phyloP scores from a whole-genome alignment of 106 monocot genomes.

The Alisma plantagoaquatica region DNA sequence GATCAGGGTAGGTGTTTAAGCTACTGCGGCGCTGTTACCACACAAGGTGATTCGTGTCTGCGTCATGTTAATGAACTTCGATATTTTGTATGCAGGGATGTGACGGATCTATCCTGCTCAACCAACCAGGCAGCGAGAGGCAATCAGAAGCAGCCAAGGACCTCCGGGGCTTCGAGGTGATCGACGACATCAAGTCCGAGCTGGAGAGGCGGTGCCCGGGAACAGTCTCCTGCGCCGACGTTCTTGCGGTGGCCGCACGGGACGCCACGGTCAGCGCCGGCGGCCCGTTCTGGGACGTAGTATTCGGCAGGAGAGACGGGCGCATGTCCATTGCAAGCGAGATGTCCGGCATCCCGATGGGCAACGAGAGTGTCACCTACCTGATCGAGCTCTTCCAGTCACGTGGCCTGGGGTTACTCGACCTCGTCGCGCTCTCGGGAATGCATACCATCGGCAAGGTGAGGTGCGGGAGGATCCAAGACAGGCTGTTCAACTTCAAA shows the following conservation, averaged over 20 bases:
- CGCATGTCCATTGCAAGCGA: constrained; percentile 26
- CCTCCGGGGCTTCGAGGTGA: constrained; percentile 59
- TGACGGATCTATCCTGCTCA: constrained; percentile 51
- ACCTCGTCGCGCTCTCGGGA: constrained; percentile 67
- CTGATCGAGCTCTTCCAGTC: constrained; percentile 80
- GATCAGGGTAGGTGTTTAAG: constrained; percentile 26
- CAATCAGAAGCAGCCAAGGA: constrained; percentile 19
- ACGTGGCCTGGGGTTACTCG: constrained; percentile 43
- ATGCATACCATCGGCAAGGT: constrained; percentile 71
- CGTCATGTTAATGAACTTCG: not conserved
- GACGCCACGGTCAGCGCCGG: constrained; percentile 49
- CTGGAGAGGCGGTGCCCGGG: constrained; percentile 40
- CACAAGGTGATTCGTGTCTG: not conserved
- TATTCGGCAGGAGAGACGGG: constrained; percentile 69
- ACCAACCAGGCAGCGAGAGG: constrained; percentile 40
- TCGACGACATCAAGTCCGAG: constrained; percentile 51
- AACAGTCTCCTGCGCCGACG: constrained; percentile 51
- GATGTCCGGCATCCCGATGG: constrained; percentile 40
- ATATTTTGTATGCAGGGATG: constrained; percentile 32
- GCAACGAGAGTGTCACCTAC: constrained; percentile 63
- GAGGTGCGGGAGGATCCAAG: constrained; percentile 34
- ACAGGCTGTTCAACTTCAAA: constrained; percentile 57
- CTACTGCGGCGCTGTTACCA: not conserved
- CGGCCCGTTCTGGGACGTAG: constrained; percentile 60
- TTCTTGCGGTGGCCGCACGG: constrained; percentile 34